Conservation (phyloP, 2,329 filamentous ascomycete genomes). For the Aspergillus ochraceus region DNA sequence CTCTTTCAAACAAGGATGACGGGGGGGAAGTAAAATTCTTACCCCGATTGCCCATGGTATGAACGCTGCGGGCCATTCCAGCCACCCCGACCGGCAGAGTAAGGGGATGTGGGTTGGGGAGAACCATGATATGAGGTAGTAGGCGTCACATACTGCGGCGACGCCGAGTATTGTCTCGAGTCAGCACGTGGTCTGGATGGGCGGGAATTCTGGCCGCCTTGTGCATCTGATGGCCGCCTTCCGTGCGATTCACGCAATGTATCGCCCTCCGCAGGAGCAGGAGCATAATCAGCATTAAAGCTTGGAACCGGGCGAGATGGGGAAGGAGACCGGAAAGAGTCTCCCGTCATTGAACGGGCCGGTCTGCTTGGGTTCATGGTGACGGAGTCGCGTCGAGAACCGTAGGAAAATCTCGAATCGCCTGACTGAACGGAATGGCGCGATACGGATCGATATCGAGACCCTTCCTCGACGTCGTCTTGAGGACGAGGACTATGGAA, state of each 20-base stretch:
- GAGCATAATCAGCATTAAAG: constrained; percentile 32
- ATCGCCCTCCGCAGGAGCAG: constrained; percentile 32
- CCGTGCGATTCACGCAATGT: constrained; percentile 35
- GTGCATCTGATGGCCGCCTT: constrained; percentile 33
- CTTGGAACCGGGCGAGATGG: constrained; percentile 34
- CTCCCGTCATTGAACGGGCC: constrained; percentile 29
- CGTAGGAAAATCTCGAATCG: constrained; percentile 31
- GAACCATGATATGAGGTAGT: constrained; percentile 59
- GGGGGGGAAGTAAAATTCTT: constrained; percentile 31
- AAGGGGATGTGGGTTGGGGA: constrained; percentile 62
- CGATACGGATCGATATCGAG: constrained; percentile 35
- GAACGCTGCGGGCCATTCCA: constrained; percentile 47
- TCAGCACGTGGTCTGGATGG: constrained; percentile 44
- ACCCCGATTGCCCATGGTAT: constrained; percentile 53
- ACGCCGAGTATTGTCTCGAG: constrained; percentile 54
- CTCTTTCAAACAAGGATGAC: not conserved
- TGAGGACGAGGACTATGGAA: constrained; percentile 29
- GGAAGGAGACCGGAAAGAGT: constrained; percentile 32
- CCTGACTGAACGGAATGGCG: constrained; percentile 35
- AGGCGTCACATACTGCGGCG: constrained; percentile 59
- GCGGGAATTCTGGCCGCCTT: constrained; percentile 32
- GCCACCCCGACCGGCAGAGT: constrained; percentile 55
- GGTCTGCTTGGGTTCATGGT: constrained; percentile 30
- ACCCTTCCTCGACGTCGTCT: constrained; percentile 26
- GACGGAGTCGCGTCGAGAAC: constrained; percentile 24